Evolutionary conservation across 2,329 filamentous ascomycete genomes (phyloP).

Genomic region (Pyrenophora seminiperda): DNA sequence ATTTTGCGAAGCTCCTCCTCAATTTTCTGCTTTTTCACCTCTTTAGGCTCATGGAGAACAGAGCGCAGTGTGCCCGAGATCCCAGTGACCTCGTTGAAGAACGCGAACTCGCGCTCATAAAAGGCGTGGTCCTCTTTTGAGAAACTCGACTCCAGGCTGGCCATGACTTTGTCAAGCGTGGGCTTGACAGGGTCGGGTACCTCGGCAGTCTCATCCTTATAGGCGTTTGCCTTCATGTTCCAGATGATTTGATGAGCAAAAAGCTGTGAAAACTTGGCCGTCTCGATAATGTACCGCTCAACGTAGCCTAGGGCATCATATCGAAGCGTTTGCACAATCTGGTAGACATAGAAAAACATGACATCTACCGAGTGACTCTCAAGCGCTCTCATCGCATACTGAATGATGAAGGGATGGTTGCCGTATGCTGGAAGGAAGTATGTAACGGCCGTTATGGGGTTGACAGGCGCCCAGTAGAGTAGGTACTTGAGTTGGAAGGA

Average conservation of each 20-base stretch:
- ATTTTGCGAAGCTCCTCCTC: constrained; percentile 98
- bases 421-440: constrained; percentile 91
- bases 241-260: constrained; percentile 99
- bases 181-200: constrained; percentile 94
- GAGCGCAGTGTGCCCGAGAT: constrained; percentile 96
- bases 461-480: constrained; percentile 89
- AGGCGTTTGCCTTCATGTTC: constrained; percentile 99
- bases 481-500: constrained; percentile 89
- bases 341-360: constrained; percentile 98
- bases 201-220: constrained; percentile 92
- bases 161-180: constrained; percentile 87
- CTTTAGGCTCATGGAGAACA: constrained; percentile 87
- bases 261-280: constrained; percentile 94
- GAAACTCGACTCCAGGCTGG: constrained; percentile 81
- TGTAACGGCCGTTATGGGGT: constrained; percentile 89
- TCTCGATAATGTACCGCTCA: constrained; percentile 94
- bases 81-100: constrained; percentile 94
- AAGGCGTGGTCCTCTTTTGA: constrained; percentile 78
- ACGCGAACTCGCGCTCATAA: constrained; percentile 94
- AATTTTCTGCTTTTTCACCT: constrained; percentile 98
- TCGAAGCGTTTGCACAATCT: constrained; percentile 92
- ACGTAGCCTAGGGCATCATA: constrained; percentile 95
- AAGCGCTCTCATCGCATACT: constrained; percentile 94
- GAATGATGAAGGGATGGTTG: constrained; percentile 89
- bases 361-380: constrained; percentile 96